Conservation (phyloP, 345 rosid species). For the Rubroshorea leprosula region DNA sequence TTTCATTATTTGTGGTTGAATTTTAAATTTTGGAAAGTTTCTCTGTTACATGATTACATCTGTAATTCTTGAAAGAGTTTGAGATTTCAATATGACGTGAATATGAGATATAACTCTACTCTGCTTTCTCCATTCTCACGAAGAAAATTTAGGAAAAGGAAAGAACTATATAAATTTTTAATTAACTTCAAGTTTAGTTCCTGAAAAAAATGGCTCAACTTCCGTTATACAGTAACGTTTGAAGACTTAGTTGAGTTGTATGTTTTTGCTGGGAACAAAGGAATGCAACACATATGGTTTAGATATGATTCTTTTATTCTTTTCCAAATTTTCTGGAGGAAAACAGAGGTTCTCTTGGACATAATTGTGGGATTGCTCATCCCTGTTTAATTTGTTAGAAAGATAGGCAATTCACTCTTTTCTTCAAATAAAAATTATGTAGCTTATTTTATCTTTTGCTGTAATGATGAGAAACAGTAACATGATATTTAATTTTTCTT, state of each 20-base stretch:
- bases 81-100: neutral
- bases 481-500: constrained; percentile 2
- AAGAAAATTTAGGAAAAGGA: neutral
- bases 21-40: neutral
- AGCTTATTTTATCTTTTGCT: neutral
- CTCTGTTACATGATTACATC: neutral
- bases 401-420: neutral
- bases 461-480: constrained; percentile 5
- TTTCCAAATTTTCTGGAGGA: neutral
- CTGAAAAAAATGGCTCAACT: neutral
- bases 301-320: neutral
- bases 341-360: neutral
- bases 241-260: neutral
- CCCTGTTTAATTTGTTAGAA: neutral
- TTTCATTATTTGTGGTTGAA: neutral
- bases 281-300: neutral
- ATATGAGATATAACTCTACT: neutral
- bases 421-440: neutral
- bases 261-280: neutral
- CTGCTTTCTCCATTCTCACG: neutral
- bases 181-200: neutral
- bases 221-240: neutral
- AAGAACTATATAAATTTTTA: neutral
- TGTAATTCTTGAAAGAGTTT: neutral
- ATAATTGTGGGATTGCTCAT: neutral